Evolutionary conservation across 2,329 filamentous ascomycete species (phyloP).

Genomic region (Septoria petroselini): DNA sequence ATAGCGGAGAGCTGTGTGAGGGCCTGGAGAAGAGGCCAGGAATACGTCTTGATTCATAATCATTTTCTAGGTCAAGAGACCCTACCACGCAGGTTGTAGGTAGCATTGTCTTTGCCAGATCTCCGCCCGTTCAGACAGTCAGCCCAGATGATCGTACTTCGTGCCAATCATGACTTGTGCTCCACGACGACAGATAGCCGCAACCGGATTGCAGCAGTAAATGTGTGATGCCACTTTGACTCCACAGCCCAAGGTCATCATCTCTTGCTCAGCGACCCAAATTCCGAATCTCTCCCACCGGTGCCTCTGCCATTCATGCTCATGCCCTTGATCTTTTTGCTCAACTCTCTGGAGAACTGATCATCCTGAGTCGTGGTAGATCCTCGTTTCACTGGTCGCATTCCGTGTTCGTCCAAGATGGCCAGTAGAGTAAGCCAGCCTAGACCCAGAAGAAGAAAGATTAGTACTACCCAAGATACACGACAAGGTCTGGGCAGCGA

Average conservation of each 20-base stretch:
- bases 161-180: constrained; percentile 5
- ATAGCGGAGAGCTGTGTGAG: background rate
- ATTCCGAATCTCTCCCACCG: background rate
- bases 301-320: constrained; percentile 8
- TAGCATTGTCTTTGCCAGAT: no score
- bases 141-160: background rate
- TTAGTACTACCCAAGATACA: constrained; percentile 20
- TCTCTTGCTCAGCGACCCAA: background rate
- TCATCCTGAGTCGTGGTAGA: constrained; percentile 23
- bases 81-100: no score
- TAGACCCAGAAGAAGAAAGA: constrained; percentile 29
- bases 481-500: constrained; percentile 8
- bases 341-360: constrained; percentile 17
- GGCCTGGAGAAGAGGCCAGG: no score
- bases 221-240: no score
- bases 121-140: background rate
- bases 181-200: background rate
- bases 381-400: constrained; percentile 66
- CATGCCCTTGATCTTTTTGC: constrained; percentile 34
- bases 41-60: no score
- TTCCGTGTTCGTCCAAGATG: constrained; percentile 84
- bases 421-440: constrained; percentile 60
- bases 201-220: no score
- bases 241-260: background rate
- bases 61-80: no score